These are phyloP conservation scores for Cyberlindnera saturnus DNA, from an alignment of 805 yeast species.

Conservation along the genomic window DNA sequence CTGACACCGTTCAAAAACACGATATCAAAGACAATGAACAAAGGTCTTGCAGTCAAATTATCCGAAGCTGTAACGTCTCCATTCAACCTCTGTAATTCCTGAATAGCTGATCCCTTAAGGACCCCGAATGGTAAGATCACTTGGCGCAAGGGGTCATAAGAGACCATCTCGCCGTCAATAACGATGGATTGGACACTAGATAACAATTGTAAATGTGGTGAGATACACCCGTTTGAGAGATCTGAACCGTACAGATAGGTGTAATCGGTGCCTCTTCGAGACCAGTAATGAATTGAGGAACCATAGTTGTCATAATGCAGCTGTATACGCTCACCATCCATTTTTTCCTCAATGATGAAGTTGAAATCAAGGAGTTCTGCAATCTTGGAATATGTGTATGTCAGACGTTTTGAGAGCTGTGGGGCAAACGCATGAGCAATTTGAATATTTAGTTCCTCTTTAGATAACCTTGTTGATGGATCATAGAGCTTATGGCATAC, in stretches of 20 bases:
- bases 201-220: constrained; percentile 41
- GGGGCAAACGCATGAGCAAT: constrained; percentile 55
- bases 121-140: constrained; percentile 74
- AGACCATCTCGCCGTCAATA: constrained; percentile 92
- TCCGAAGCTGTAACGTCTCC: constrained; percentile 22
- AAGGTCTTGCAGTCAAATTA: constrained; percentile 41
- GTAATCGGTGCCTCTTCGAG: constrained; percentile 69
- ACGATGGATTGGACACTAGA: constrained; percentile 30
- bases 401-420: constrained; percentile 59
- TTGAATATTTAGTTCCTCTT: constrained; percentile 30
- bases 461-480: constrained; percentile 37
- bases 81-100: constrained; percentile 39
- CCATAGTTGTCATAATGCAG: constrained; percentile 55
- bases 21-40: constrained; percentile 66
- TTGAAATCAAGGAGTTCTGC: constrained; percentile 38
- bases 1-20: constrained; percentile 62
- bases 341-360: constrained; percentile 80
- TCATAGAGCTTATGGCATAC: constrained; percentile 56
- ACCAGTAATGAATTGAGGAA: constrained; percentile 28
- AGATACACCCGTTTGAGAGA: constrained; percentile 43
- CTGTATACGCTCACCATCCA: constrained; percentile 89
- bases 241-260: constrained; percentile 62
- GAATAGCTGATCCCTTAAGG: constrained; percentile 63
- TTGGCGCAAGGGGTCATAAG: constrained; percentile 59
- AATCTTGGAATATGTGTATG: constrained; percentile 42